Base-by-base conservation (phyloP, 2,329 filamentous ascomycete species). In the Paraconiothyrium sp. region DNA sequence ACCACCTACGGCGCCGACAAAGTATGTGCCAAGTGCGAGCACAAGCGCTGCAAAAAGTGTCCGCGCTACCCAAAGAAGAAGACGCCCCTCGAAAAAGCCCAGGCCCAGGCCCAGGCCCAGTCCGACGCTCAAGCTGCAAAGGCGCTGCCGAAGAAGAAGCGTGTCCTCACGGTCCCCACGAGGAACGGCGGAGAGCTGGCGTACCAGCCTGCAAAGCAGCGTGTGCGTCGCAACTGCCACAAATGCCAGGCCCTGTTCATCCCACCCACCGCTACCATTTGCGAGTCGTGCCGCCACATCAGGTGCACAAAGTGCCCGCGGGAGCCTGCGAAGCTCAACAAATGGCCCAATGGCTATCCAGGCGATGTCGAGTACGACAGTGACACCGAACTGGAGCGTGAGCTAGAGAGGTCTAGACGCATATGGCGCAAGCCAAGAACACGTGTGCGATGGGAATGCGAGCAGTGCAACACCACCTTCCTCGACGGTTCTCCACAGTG, bases 221-320 rank as follows among this genome's bases (percentile, higher is more conserved):
- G 92, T 32, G 85, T 95, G 49, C 85, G 91, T 58, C 88, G 92
- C 60, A 89, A 82, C 54, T 97, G 93, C 76, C 93, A 96, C 78
- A 84, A 87, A 70, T 97, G 93, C 76, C 76, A 86, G 50, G 85
- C 82, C 2, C 73, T 89, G 1, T 95, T 93, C 73, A 63, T 76
- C 10, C 77, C 77, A 5, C 62, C 77, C 13, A 74, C 73, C 2
- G 77, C 79, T 1, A 92, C 89, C 62, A 80, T 86, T 74, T 97
- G 93, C 76, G 78, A 83, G 8, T 83, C 83, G 43, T 97, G 93
- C 78, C 81, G 84, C 32, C 93, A 97, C 77, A 77, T 84, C 55
- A 89, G 92, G 57, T 97, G 93, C 82, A 92, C 88, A 43, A 90
- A 90, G 73, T 96, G 93, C 76, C 92, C 92, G 32, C 85, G 92